phyloP scores from a whole-genome alignment of 2,329 filamentous ascomycete genomes.

The Aspergillus hortae region DNA sequence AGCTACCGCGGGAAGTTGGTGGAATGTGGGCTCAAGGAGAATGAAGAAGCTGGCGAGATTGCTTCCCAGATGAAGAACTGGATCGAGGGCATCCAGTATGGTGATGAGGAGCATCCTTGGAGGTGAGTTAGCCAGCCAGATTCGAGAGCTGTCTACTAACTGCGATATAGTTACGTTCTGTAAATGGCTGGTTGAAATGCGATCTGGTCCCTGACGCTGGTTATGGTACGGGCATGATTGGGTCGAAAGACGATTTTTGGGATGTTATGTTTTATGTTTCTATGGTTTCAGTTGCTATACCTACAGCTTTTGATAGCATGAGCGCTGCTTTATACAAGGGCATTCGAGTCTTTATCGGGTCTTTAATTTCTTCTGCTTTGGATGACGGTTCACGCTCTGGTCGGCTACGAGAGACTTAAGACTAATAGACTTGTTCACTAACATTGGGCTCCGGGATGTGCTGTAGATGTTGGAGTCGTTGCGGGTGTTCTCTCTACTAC shows the following conservation, averaged over 20 bases:
- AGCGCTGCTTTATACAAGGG: background rate
- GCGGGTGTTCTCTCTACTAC: too few species aligned
- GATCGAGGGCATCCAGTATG: slow-evolving; percentile 95
- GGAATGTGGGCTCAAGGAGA: slow-evolving; percentile 74
- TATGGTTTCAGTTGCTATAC: background rate
- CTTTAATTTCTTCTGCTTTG: background rate
- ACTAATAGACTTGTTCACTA: too few species aligned
- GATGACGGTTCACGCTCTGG: too few species aligned
- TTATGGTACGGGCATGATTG: background rate
- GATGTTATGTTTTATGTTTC: background rate
- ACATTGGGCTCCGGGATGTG: too few species aligned
- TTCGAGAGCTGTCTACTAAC: slow-evolving; percentile 6
- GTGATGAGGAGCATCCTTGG: slow-evolving; percentile 88
- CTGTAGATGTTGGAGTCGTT: too few species aligned
- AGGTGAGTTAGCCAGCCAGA: slow-evolving; percentile 54
- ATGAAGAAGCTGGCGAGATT: slow-evolving; percentile 83
- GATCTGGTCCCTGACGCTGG: background rate
- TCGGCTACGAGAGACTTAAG: too few species aligned
- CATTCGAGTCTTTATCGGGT: background rate
- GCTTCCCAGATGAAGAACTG: slow-evolving; percentile 87
- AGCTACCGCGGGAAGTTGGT: slow-evolving; percentile 81
- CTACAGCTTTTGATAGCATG: background rate
- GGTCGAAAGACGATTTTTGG: background rate
- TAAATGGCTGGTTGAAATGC: slow-evolving; percentile 11
- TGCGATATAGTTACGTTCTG: slow-evolving; percentile 19